A percentile compares a stretch with the other conserved stretches of the same genome.
These are phyloP conservation scores for Lachnellula suecica DNA, from an alignment of 2,329 filamentous ascomycete genomes.

Conservation along the genomic window DNA sequence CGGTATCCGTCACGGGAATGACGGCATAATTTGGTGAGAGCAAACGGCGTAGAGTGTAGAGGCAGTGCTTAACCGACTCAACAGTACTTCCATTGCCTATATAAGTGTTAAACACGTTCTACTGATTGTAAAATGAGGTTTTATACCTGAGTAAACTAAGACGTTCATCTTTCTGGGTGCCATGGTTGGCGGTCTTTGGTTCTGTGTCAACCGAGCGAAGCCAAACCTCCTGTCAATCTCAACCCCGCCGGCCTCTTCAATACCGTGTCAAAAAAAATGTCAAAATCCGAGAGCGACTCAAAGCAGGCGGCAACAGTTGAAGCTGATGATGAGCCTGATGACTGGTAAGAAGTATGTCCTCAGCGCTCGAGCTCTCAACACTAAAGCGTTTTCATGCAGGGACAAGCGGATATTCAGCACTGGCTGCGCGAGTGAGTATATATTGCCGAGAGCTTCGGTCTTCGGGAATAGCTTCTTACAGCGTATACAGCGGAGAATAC, in stretches of 20 bases:
- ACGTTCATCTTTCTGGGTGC: slow-evolving; percentile 75
- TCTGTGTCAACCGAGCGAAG: slow-evolving; percentile 23
- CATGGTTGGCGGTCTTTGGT: slow-evolving; percentile 55
- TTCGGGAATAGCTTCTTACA: slow-evolving; percentile 1
- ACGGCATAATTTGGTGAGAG: slow-evolving; percentile 92
- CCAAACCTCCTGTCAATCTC: slow-evolving; percentile 1
- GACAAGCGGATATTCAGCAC: slow-evolving; percentile 98
- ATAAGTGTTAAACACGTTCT: neutral
- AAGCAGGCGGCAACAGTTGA: slow-evolving; percentile 39
- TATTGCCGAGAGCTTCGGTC: slow-evolving; percentile 4
- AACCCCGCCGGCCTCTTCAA: slow-evolving; percentile 6
- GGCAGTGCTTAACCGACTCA: slow-evolving; percentile 85
- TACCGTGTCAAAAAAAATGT: slow-evolving; percentile 24
- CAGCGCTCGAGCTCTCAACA: slow-evolving; percentile 15
- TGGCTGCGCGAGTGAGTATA: slow-evolving; percentile 74
- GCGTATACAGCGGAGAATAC: slow-evolving; percentile 71
- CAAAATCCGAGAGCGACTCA: slow-evolving; percentile 30
- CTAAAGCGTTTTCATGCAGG: slow-evolving; percentile 51
- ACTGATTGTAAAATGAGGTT: slow-evolving; percentile 8
- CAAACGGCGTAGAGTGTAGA: slow-evolving; percentile 81
- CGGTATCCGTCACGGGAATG: slow-evolving; percentile 75
- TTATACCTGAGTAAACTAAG: slow-evolving; percentile 82
- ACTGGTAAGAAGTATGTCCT: slow-evolving; percentile 63
- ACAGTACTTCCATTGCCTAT: slow-evolving; percentile 80
- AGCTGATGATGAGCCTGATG: slow-evolving; percentile 87